A percentile compares a stretch with the other conserved stretches of the same genome.
Conservation (phyloP, 2,329 filamentous ascomycete species). For the Acrocalymma vagum region DNA sequence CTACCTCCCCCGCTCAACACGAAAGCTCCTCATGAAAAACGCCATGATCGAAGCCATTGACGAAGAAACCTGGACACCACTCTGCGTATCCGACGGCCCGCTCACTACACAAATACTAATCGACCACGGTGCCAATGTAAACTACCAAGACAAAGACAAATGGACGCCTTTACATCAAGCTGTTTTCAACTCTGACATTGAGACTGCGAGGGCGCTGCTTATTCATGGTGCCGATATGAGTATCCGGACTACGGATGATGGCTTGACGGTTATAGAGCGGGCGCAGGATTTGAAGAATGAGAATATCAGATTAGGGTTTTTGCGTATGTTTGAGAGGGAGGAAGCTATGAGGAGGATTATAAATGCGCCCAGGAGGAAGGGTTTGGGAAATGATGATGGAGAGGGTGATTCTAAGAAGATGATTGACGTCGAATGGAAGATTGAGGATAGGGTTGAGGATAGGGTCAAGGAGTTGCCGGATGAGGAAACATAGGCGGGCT, state of each 20-base stretch:
- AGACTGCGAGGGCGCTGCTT: constrained; percentile 7
- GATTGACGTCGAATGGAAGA: constrained; percentile 1
- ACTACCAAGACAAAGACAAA: constrained; percentile 17
- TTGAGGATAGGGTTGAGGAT: no score
- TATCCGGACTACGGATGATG: constrained; percentile 22
- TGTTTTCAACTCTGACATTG: constrained; percentile 4
- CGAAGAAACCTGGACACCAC: constrained; percentile 18
- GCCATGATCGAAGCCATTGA: constrained; percentile 10
- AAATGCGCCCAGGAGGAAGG: constrained; percentile 2
- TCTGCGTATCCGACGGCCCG: constrained; percentile 11
- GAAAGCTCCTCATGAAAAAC: constrained; percentile 1
- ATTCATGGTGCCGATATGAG: constrained; percentile 12
- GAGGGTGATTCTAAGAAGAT: not conserved
- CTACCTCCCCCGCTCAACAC: constrained; percentile 3
- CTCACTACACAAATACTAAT: constrained; percentile 11
- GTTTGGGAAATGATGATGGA: constrained; percentile 1
- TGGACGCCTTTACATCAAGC: constrained; percentile 26
- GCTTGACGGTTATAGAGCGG: constrained; percentile 18
- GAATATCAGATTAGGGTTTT: no score
- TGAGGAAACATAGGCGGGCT: no score
- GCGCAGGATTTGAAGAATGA: constrained; percentile 13
- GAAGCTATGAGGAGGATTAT: not conserved
- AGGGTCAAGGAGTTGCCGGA: no score
- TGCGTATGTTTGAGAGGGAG: no score
- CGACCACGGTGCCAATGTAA: constrained; percentile 14